Evolutionary conservation across 495 filamentous ascomycete species (phyloP), one percentile per base, ranked within the genome.

Genomic region (Amniculicola lignicola): DNA sequence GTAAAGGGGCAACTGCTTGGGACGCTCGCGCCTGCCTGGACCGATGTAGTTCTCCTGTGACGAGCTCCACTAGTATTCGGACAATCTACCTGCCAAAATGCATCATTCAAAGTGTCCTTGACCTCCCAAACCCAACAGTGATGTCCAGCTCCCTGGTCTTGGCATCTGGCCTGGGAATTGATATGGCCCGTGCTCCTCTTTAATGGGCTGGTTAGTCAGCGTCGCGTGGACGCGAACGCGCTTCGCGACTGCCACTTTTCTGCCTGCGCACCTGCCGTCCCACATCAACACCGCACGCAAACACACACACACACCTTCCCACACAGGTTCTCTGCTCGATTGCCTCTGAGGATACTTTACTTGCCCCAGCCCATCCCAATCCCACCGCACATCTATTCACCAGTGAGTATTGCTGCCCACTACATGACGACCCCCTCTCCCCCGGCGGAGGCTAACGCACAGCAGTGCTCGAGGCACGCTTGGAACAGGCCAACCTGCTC

Each of bases 381-480:
- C 14, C 7, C 41, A 10, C 9, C 37, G 37, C 37, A 7, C 9
- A 41, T 11, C 9, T 41, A 41, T 22, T 16, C 41, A 44, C 18
- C 46, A 56, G 53, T 51, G 51, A 5, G 31, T 38, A 5, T 27
- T 12, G 11, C 12, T 45, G 18, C 18, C 23, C 42, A 12, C 42
- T 16, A 35, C 9, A 22, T 21, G 10, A 6, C 27, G n/a, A 15
- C 4, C 28, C 9, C 4, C 21, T 25, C 9, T 25, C 14, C 9
- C 41, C 6, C 31, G 39, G 14, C 5, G 5, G 22, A 15, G 28
- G 31, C 56, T 60, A 49, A 57, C 44, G 21, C 18, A 29, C 10
- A 27, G 27, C 66, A 89, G 86, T 98, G 93, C 82, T 98, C 74
- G 93, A 98, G 81, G 93, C 93, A 79, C 85, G 92, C 64, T 77